Evolutionary conservation across 164 flowering plant species (phyloP).

Genomic region (Tetrastigma voinierianum): DNA sequence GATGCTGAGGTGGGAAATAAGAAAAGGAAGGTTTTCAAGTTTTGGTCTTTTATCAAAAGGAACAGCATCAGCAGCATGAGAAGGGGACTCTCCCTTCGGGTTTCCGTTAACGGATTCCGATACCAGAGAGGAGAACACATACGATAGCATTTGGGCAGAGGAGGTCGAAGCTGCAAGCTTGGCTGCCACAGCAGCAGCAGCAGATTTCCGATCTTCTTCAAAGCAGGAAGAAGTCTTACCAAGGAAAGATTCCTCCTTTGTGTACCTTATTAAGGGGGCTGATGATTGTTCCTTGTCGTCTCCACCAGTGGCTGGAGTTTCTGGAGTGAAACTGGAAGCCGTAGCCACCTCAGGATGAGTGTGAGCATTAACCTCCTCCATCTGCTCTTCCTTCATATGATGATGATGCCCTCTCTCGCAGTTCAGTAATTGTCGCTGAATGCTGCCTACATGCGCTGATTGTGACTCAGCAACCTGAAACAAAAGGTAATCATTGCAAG

Average conservation of each 20-base stretch:
- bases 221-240: conserved; percentile 24
- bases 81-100: conserved; percentile 42
- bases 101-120: conserved; percentile 70
- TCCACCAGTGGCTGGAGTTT: conserved; percentile 29
- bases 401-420: conserved; percentile 23
- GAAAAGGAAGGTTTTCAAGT: conserved; percentile 46
- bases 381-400: conserved; percentile 37
- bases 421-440: conserved; percentile 39
- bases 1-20: conserved; percentile 38
- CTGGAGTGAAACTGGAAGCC: conserved; percentile 5
- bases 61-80: conserved; percentile 37
- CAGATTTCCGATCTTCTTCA: conserved; percentile 72
- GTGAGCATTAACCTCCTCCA: conserved; percentile 18
- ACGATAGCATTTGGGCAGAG: conserved; percentile 92
- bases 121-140: conserved; percentile 81
- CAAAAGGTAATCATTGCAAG: not conserved
- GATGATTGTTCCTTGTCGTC: conserved; percentile 58
- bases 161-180: conserved; percentile 87
- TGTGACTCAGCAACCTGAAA: conserved; percentile 65
- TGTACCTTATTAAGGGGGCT: conserved; percentile 55
- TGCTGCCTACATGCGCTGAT: conserved; percentile 45
- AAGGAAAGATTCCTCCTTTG: conserved; percentile 30
- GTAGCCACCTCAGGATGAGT: too few relatives aligned
- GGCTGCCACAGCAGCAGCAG: conserved; percentile 94
- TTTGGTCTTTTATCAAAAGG: conserved; percentile 68